Percentiles rank a stretch among this genome's conserved stretches.
These are phyloP conservation scores for Fusarium illudens DNA, from an alignment of 2,329 filamentous ascomycete genomes.

Conservation along the genomic window DNA sequence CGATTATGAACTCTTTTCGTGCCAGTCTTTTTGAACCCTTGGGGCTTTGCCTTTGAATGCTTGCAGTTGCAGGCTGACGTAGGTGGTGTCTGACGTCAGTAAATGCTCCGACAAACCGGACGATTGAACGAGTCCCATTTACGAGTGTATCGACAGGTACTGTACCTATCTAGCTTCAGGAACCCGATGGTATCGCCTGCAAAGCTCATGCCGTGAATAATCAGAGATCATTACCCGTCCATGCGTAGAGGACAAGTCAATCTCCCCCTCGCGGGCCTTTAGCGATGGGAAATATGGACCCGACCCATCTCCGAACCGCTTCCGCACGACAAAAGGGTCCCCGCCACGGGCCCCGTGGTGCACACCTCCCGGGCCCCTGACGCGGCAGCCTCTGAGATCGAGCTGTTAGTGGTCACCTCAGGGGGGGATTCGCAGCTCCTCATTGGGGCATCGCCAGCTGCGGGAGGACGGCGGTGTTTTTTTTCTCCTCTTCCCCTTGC, in stretches of 20 bases:
- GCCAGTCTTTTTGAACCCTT: background rate
- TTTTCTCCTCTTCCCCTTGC: background rate
- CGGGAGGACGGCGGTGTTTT: background rate
- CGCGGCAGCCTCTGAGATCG: slow-evolving; percentile 12
- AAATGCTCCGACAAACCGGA: background rate
- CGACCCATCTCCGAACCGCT: slow-evolving; percentile 15
- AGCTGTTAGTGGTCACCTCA: slow-evolving; percentile 12
- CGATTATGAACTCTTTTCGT: background rate
- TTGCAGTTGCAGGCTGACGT: slow-evolving; percentile 20
- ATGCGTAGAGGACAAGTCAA: slow-evolving; percentile 15
- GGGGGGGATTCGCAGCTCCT: slow-evolving; percentile 13
- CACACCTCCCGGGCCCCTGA: background rate
- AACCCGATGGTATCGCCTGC: background rate
- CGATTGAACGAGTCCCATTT: background rate
- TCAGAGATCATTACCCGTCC: slow-evolving; percentile 4
- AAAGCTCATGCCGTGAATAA: background rate
- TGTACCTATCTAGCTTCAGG: background rate
- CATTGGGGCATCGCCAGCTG: slow-evolving; percentile 11
- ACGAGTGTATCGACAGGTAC: background rate
- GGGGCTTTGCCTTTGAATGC: background rate
- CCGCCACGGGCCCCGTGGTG: background rate
- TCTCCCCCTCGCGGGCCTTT: background rate
- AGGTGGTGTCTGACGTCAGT: slow-evolving; percentile 29
- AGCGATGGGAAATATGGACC: slow-evolving; percentile 25
- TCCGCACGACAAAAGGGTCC: slow-evolving; percentile 19